Evolutionary conservation across 371 early-diverging fungal species (phyloP).

Genomic region (Mortierella sp.): DNA sequence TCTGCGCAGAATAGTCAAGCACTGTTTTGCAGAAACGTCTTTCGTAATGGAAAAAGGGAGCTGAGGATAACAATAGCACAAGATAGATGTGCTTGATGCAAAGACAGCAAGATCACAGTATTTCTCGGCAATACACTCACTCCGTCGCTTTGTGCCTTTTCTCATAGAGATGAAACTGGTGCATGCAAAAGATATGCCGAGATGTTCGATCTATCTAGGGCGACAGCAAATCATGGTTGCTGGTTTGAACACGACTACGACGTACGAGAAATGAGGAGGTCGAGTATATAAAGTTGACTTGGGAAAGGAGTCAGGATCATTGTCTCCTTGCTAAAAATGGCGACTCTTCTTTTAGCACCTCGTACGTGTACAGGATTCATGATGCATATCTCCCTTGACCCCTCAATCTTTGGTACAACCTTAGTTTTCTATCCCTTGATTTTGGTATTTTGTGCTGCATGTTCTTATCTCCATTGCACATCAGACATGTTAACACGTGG

Average conservation of each 20-base stretch:
- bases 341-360: not conserved
- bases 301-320: not conserved
- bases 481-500: no score
- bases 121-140: not conserved
- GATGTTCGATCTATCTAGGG: conserved; percentile 7
- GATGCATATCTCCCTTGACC: not conserved
- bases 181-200: not conserved
- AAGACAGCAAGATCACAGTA: not conserved
- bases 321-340: conserved; percentile 2
- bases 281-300: not conserved
- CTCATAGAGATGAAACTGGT: not conserved
- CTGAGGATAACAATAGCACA: not conserved
- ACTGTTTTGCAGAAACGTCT: not conserved
- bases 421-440: not conserved
- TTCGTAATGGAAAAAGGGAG: no score
- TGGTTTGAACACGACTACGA: conserved; percentile 18
- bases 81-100: not conserved
- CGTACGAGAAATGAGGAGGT: conserved; percentile 3
- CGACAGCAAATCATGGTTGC: conserved; percentile 30
- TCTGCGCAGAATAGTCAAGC: not conserved
- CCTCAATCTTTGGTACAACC: not conserved
- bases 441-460: not conserved
- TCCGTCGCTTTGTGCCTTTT: not conserved
- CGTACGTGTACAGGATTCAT: not conserved
- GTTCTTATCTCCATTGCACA: no score